Base-by-base conservation (phyloP, 176 grass and related monocot genomes). In the Zoysia pacifica region DNA sequence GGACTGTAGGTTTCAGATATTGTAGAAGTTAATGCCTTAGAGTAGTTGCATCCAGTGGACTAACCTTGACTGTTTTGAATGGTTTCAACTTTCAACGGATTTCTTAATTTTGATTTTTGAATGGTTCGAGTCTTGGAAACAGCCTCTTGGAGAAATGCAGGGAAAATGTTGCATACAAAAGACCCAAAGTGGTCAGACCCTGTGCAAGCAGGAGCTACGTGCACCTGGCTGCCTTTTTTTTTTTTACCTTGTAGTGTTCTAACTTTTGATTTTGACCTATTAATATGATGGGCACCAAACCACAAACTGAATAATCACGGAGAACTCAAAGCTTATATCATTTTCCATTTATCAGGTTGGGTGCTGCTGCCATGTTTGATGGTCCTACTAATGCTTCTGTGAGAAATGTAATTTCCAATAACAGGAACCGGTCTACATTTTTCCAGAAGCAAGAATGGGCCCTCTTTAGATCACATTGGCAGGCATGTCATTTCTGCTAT, bases 401-500 rank as follows among this genome's bases (percentile, higher is more conserved):
- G 70, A 86, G 77, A 66, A 83, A 79, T 69, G 76, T 53, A 73
- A 70, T 65, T 75, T 74, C 36, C 37, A 65, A 65, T 37, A 65
- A 12, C 5, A 65, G 62, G 62, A 65, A 65, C 62, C 62, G 62
- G 5, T 40, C 89, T 82, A 76, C 86, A 69, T 88, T 94, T 86
- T 94, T 98, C 76, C 91, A 86, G 82, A 94, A 93, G 83, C 92
- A 90, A 78, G 95, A 94, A 76, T 65, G 86, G 63, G 86, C 87
- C 69, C 95, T 98, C 75, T 77, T 91, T 77, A 90, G 81, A 90
- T 89, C 95, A 75, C 92, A 98, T 75, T 98, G 91, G 95, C 92
- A 98, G 88, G 95, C 70, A 94, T 79, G 67, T 66, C 62, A 66
- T 51, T 62, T 77, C 64, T 51, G 2, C 41, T 70, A 65, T 52